Percentiles rank a stretch among this genome's conserved stretches.
Conservation (phyloP, 2,329 filamentous ascomycete species). For the Sclerotinia subarctica region DNA sequence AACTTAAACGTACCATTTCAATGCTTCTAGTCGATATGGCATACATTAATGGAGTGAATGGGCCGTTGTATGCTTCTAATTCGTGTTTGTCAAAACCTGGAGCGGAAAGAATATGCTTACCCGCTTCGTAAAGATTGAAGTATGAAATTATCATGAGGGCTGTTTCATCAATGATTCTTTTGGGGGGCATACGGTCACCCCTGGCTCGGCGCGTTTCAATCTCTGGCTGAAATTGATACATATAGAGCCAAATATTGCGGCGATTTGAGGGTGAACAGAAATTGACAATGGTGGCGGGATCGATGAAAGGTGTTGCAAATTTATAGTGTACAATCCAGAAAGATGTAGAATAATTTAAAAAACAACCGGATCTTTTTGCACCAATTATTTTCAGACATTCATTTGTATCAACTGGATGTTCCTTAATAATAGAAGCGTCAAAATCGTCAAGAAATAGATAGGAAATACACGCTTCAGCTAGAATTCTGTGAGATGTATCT, state of each 20-base stretch:
- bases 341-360: background rate
- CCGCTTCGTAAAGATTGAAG: background rate
- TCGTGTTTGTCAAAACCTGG: background rate
- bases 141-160: background rate
- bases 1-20: background rate
- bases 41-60: background rate
- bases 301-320: background rate
- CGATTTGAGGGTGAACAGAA: background rate
- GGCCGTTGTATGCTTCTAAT: background rate
- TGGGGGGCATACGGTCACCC: no score
- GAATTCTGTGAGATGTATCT: background rate
- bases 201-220: no score
- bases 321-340: background rate
- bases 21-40: background rate
- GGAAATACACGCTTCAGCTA: slow-evolving; percentile 20
- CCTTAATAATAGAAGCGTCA: no score
- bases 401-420: no score
- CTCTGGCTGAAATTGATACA: no score
- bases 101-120: background rate
- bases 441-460: background rate
- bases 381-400: background rate
- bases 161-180: no score
- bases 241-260: background rate
- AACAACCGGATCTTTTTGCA: no score
- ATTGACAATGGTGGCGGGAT: background rate